Percentiles rank a stretch among this genome's conserved stretches.
These are phyloP conservation scores for Termitomyces sp. DNA, from an alignment of 768 basidiomycete species.

Conservation along the genomic window DNA sequence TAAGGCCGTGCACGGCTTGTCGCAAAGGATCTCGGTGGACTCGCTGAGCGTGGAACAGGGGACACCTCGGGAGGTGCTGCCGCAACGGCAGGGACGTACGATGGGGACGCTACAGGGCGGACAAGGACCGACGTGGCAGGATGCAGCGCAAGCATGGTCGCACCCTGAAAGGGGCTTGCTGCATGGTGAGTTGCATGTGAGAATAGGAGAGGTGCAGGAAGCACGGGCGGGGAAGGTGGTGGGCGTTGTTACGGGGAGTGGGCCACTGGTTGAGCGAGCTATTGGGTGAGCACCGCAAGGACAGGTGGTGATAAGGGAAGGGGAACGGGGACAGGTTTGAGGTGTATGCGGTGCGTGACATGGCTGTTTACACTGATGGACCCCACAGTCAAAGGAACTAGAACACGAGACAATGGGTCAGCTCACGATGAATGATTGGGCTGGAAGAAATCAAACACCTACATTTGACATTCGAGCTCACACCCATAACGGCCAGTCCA, in stretches of 20 bases:
- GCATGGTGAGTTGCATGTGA: conserved; percentile 73
- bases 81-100: conserved; percentile 84
- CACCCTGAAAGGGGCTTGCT: conserved; percentile 62
- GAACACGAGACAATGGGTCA: neutral
- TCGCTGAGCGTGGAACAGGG: conserved; percentile 49
- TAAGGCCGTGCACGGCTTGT: conserved; percentile 71
- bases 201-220: conserved; percentile 72
- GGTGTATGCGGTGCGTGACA: conserved; percentile 73
- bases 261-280: conserved; percentile 27
- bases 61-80: conserved; percentile 53
- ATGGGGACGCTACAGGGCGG: conserved; percentile 73
- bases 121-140: conserved; percentile 79
- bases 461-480: conserved; percentile 56
- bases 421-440: neutral
- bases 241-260: conserved; percentile 22
- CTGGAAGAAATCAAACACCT: conserved; percentile 12
- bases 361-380: conserved; percentile 66
- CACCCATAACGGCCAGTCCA: conserved; percentile 72
- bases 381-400: conserved; percentile 72
- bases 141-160: conserved; percentile 64
- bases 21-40: conserved; percentile 67
- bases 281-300: conserved; percentile 76
- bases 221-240: conserved; percentile 40
- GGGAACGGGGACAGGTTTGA: conserved; percentile 70
- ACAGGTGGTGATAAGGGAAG: conserved; percentile 63